Evolutionary conservation across 768 basidiomycete genomes (phyloP).

Genomic region (Cubamyces sp.): DNA sequence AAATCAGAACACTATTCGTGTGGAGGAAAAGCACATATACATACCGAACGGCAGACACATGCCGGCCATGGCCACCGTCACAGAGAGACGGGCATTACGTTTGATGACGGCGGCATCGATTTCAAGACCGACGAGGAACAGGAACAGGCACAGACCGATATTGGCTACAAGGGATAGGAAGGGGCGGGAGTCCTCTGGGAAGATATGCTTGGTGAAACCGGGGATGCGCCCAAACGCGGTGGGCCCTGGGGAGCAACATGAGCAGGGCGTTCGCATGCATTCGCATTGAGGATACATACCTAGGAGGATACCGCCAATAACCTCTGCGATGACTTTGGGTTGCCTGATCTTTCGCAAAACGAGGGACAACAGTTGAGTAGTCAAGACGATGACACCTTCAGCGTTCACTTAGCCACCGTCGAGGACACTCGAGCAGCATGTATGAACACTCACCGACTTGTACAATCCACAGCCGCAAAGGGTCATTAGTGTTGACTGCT

Average conservation of each 20-base stretch:
- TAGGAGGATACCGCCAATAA: constrained; percentile 89
- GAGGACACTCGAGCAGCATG: no score
- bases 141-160: constrained; percentile 85
- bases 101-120: constrained; percentile 82
- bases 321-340: constrained; percentile 84
- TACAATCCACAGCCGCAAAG: constrained; percentile 76
- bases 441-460: constrained; percentile 62
- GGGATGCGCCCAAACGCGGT: constrained; percentile 82
- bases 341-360: constrained; percentile 76
- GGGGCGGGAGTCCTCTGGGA: constrained; percentile 70
- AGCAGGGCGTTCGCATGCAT: background rate
- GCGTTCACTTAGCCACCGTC: no score
- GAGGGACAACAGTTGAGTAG: constrained; percentile 76
- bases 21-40: background rate
- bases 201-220: constrained; percentile 84
- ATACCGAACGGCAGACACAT: constrained; percentile 84
- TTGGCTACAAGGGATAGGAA: constrained; percentile 88
- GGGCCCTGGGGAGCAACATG: constrained; percentile 35
- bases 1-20: background rate
- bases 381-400: constrained; percentile 86
- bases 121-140: constrained; percentile 93
- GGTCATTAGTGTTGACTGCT: constrained; percentile 64
- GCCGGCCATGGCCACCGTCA: constrained; percentile 76
- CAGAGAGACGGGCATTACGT: constrained; percentile 71
- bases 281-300: constrained; percentile 42